Evolutionary conservation across 495 filamentous ascomycete genomes (phyloP).

Genomic region (Penicillium bialowiezense): DNA sequence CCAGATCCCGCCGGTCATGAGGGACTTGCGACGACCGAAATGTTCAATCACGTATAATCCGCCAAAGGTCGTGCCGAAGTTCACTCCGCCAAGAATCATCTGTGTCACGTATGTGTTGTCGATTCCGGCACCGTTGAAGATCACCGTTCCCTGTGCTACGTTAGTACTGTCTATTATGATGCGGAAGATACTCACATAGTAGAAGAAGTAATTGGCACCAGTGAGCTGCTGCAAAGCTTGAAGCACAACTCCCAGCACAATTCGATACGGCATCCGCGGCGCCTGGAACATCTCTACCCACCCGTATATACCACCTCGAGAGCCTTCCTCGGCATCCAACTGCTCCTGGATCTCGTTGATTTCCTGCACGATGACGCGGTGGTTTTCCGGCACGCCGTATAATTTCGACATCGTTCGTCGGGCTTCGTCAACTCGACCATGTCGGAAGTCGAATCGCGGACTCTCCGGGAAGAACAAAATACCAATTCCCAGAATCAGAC

Average conservation of each 20-base stretch:
- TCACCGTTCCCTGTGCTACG: constrained; percentile 54
- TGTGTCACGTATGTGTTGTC: constrained; percentile 64
- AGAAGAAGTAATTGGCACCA: constrained; percentile 63
- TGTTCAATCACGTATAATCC: constrained; percentile 68
- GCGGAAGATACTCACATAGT: constrained; percentile 50
- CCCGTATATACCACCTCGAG: constrained; percentile 38
- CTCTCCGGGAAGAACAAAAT: constrained; percentile 69
- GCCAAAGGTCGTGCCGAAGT: constrained; percentile 66
- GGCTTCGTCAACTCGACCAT: constrained; percentile 58
- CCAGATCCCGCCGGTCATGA: constrained; percentile 64
- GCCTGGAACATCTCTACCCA: constrained; percentile 57
- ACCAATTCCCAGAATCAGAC: constrained; percentile 64
- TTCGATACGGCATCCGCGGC: constrained; percentile 67
- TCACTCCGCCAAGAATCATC: constrained; percentile 71
- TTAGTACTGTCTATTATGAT: constrained; percentile 29
- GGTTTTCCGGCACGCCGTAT: constrained; percentile 62
- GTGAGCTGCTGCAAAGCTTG: constrained; percentile 48
- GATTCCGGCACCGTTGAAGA: constrained; percentile 67
- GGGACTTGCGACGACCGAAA: constrained; percentile 61
- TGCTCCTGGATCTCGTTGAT: constrained; percentile 63
- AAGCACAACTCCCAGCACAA: constrained; percentile 60
- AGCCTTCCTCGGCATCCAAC: constrained; percentile 40
- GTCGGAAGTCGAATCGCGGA: constrained; percentile 63
- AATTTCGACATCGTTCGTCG: constrained; percentile 62
- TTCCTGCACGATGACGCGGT: constrained; percentile 61